These are phyloP conservation scores for Auxenochlorella pyrenoidosa DNA, from an alignment of 139 green algal species.

Conservation along the genomic window DNA sequence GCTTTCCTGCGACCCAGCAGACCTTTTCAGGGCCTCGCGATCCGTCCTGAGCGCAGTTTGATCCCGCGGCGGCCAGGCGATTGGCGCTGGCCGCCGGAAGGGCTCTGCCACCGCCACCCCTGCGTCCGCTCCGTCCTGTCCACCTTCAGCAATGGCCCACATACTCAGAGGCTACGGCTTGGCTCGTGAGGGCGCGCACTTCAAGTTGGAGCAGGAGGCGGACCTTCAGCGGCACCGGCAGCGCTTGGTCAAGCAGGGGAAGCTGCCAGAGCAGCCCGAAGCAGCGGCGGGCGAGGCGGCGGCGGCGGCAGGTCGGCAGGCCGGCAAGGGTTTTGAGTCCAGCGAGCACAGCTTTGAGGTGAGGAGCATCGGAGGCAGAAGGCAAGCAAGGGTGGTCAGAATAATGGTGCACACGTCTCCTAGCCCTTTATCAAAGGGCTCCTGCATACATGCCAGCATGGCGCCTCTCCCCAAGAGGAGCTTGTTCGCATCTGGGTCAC, in stretches of 20 bases:
- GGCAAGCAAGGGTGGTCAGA: not conserved
- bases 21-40: no score
- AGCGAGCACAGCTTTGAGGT: slow-evolving; percentile 50
- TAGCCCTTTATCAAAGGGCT: no score
- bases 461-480: no score
- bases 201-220: slow-evolving; percentile 55
- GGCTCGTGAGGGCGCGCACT: slow-evolving; percentile 35
- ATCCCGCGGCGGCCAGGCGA: no score
- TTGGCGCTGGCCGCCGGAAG: no score
- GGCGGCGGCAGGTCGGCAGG: no score
- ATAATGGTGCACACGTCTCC: not conserved
- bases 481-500: not conserved
- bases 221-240: slow-evolving; percentile 48
- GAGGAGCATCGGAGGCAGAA: no score
- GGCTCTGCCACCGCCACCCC: not conserved
- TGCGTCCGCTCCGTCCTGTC: not conserved
- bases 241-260: slow-evolving; percentile 48
- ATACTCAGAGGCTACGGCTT: slow-evolving; percentile 25
- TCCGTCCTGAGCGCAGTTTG: no score
- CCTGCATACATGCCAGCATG: no score
- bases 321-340: slow-evolving; percentile 8
- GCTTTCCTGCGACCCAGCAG: no score
- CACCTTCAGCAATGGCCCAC: not conserved
- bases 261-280: slow-evolving; percentile 25
- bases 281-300: not conserved